Evolutionary conservation across 352 stramenopile species (phyloP).

Genomic region (Phytophthora pini): DNA sequence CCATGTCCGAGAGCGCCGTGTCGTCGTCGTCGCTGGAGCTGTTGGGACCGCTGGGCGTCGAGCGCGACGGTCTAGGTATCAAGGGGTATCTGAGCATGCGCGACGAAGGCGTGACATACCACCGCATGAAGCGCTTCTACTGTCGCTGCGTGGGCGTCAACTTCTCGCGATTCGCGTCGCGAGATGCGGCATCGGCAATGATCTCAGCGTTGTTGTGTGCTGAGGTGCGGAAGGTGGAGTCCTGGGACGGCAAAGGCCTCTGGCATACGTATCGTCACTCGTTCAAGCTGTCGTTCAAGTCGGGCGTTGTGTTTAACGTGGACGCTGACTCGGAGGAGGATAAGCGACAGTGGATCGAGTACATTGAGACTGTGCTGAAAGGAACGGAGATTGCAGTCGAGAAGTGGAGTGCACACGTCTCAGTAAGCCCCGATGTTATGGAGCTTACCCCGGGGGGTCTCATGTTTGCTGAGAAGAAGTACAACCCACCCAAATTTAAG

Average conservation of each 20-base stretch:
- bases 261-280: constrained; percentile 85
- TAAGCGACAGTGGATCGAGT: constrained; percentile 79
- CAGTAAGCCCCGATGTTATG: constrained; percentile 47
- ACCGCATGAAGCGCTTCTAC: constrained; percentile 89
- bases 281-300: constrained; percentile 85
- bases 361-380: constrained; percentile 70
- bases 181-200: constrained; percentile 62
- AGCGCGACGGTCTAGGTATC: constrained; percentile 71
- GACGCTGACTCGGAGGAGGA: constrained; percentile 84
- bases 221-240: constrained; percentile 80
- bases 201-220: constrained; percentile 71
- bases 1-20: constrained; percentile 35
- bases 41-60: constrained; percentile 43
- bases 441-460: constrained; percentile 62
- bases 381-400: constrained; percentile 42
- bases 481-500: constrained; percentile 74
- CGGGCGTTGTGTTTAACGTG: constrained; percentile 78
- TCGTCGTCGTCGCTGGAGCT: constrained; percentile 34
- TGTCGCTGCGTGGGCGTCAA: constrained; percentile 83
- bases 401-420: constrained; percentile 48
- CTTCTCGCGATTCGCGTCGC: constrained; percentile 76
- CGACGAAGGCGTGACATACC: constrained; percentile 83
- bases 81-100: constrained; percentile 85
- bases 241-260: constrained; percentile 85
- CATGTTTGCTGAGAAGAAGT: constrained; percentile 70